phyloP scores from a whole-genome alignment of 129 eudicot genomes.

The Flaveria linearis region DNA sequence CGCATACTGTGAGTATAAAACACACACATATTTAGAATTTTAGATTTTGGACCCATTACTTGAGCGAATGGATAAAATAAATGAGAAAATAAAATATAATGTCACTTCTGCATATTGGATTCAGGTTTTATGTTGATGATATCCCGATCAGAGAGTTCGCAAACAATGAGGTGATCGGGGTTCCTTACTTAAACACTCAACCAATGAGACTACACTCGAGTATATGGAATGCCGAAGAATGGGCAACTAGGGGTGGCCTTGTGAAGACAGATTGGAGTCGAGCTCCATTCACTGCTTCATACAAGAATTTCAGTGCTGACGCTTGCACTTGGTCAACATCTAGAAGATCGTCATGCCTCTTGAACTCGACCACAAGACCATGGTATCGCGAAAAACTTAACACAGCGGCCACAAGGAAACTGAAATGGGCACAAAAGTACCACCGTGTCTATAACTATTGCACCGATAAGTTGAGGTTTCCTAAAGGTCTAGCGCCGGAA shows the following conservation, averaged over 20 bases:
- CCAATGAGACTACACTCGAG: slow-evolving; percentile 61
- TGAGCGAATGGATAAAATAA: too few relatives aligned
- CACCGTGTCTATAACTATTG: slow-evolving; percentile 60
- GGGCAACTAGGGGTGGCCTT: slow-evolving; percentile 50
- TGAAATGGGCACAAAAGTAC: slow-evolving; percentile 52
- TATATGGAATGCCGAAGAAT: slow-evolving; percentile 64
- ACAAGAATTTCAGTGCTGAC: slow-evolving; percentile 42
- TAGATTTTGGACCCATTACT: too few relatives aligned
- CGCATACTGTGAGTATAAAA: slow-evolving; percentile 54
- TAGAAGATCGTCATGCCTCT: slow-evolving; percentile 37
- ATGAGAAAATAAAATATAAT: neutral
- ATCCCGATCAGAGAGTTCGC: slow-evolving; percentile 45
- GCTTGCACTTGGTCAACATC: slow-evolving; percentile 53
- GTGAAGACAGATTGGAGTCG: slow-evolving; percentile 68
- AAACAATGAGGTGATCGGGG: slow-evolving; percentile 43
- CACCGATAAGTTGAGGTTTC: slow-evolving; percentile 51
- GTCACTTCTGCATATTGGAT: neutral
- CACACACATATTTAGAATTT: neutral
- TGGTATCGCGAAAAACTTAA: slow-evolving; percentile 45
- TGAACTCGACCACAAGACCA: slow-evolving; percentile 8
- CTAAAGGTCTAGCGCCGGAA: slow-evolving; percentile 56
- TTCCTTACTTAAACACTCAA: slow-evolving; percentile 44
- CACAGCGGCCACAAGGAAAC: slow-evolving; percentile 33
- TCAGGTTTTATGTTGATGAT: slow-evolving; percentile 44
- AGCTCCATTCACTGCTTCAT: slow-evolving; percentile 66